These are phyloP conservation scores for Pyricularia sp. DNA, from an alignment of 2,329 filamentous ascomycete species.

Conservation along the genomic window DNA sequence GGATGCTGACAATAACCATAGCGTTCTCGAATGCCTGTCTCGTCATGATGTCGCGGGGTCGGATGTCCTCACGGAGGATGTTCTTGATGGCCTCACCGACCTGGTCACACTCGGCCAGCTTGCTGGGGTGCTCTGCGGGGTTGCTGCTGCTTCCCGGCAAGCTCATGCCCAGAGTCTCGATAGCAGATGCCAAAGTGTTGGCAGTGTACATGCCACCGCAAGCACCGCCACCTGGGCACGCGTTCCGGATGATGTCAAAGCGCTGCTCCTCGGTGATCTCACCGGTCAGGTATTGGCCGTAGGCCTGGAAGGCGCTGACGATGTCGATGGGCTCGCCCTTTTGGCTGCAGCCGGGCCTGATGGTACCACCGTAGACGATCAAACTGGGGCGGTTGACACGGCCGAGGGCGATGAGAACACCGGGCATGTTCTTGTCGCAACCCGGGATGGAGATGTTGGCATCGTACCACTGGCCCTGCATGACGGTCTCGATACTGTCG, in stretches of 20 bases:
- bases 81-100: constrained; percentile 67
- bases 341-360: constrained; percentile 75
- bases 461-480: constrained; percentile 98
- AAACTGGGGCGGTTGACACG: constrained; percentile 87
- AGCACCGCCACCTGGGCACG: constrained; percentile 66
- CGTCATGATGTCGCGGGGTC: constrained; percentile 69
- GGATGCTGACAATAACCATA: constrained; percentile 75
- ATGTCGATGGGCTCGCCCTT: constrained; percentile 78
- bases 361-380: constrained; percentile 97
- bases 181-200: constrained; percentile 86
- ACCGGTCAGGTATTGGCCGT: constrained; percentile 73
- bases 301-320: constrained; percentile 78
- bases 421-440: constrained; percentile 99
- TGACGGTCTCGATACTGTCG: constrained; percentile 97
- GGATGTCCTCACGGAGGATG: constrained; percentile 67
- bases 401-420: constrained; percentile 87
- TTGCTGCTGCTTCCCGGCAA: constrained; percentile 75
- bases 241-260: constrained; percentile 82
- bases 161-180: constrained; percentile 82
- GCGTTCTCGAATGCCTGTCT: constrained; percentile 76
- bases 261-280: constrained; percentile 76
- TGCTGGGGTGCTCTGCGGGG: constrained; percentile 64
- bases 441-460: constrained; percentile 94
- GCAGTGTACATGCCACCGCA: constrained; percentile 85
- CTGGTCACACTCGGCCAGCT: constrained; percentile 62